Conservation (phyloP, 1,139 yeast species). For the Zygoascus meyerae region DNA sequence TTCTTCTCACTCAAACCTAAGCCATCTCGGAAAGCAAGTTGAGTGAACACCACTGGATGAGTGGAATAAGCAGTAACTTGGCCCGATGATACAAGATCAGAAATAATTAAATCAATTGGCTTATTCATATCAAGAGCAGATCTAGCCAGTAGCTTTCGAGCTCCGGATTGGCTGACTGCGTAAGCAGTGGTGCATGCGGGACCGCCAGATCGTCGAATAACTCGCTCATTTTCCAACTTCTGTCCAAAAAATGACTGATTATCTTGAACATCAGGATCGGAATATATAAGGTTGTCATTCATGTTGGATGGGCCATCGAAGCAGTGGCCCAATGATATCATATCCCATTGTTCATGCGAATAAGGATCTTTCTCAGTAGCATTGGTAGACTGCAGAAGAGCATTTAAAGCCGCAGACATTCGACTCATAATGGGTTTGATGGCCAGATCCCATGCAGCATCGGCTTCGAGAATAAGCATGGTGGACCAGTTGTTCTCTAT, state of each 20-base stretch:
- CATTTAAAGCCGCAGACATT: constrained; percentile 14
- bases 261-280: constrained; percentile 14
- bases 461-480: constrained; percentile 16
- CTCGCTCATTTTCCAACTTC: constrained; percentile 10
- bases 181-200: constrained; percentile 21
- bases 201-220: constrained; percentile 11
- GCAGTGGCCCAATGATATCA: constrained; percentile 14
- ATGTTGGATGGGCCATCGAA: constrained; percentile 2
- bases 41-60: constrained; percentile 17
- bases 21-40: constrained; percentile 17
- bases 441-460: constrained; percentile 17
- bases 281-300: constrained; percentile 9
- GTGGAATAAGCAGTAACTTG: constrained; percentile 15
- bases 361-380: constrained; percentile 13
- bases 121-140: constrained; percentile 15
- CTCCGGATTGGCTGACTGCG: constrained; percentile 18
- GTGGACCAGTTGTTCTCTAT: constrained; percentile 14
- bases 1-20: constrained; percentile 16
- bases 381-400: constrained; percentile 3
- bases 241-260: constrained; percentile 6
- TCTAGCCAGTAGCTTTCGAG: constrained; percentile 18
- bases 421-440: constrained; percentile 12
- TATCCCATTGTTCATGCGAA: constrained; percentile 13
- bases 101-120: constrained; percentile 19
- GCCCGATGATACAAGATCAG: constrained; percentile 11